Base-by-base conservation (phyloP, 2,329 filamentous ascomycete genomes). In the Monilinia laxa region DNA sequence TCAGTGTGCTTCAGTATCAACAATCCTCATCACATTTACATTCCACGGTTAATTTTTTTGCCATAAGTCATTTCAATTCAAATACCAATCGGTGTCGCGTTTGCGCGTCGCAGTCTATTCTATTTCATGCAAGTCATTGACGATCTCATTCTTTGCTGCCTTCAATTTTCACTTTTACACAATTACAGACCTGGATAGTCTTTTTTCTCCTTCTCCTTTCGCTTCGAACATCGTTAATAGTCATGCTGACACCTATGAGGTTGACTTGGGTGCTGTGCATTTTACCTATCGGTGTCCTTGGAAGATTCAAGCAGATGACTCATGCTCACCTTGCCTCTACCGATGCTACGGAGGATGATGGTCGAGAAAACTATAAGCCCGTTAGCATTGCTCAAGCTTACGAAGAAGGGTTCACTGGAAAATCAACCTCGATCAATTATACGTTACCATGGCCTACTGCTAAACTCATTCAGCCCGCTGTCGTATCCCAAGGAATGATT, bases 401-500 rank as follows among this genome's bases (percentile, higher is more conserved):
- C 56, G 60, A 52, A 67, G 28, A 58, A 53, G 57, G 45, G 9
- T 38, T n/a, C 2, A 51, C 45, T 38, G 45, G 20, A 14, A 7
- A 20, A 18, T 57, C 47, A 59, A 20, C 53, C 53, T 60, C 58
- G 60, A 62, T 65, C 59, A 56, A 65, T 1, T 69, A 63, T 47
- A 60, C 62, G 11, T 66, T 73, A 23, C 62, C 68, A 12, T 58
- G 65, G 25, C 68, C 69, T 18, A 55, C 68, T 28, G 45, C 65
- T 28, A 55, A 53, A 6, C 45, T 67, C 35, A 68, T 68, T 38
- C 58, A 40, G 23, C 66, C 69, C 9, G 62, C 52, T 14, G 10
- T 55, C 31, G 68, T 67, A 20, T 70, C 56, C 11, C 69, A 71
- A 58, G 69, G 64, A n/a, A 71, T 67, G 68, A 45, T 65, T 18